Conservation (phyloP, 2,329 filamentous ascomycete species). For the Phialophora tarda region DNA sequence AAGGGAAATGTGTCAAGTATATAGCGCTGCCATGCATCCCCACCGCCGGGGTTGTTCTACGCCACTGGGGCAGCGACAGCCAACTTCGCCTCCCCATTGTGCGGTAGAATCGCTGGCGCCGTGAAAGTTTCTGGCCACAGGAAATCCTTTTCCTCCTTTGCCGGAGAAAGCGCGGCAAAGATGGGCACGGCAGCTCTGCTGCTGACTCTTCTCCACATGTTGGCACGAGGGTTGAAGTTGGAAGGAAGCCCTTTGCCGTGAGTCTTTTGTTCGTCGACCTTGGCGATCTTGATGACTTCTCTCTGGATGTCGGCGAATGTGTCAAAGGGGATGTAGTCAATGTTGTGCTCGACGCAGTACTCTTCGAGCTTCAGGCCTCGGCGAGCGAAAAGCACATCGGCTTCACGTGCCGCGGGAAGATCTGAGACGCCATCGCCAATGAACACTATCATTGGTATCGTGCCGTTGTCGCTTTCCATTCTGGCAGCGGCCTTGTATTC, state of each 20-base stretch:
- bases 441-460: slow-evolving; percentile 70
- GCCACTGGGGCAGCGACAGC: slow-evolving; percentile 33
- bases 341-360: slow-evolving; percentile 67
- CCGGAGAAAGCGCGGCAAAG: slow-evolving; percentile 59
- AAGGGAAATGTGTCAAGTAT: not conserved
- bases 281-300: slow-evolving; percentile 63
- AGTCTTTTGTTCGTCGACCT: slow-evolving; percentile 66
- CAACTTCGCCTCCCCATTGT: slow-evolving; percentile 14
- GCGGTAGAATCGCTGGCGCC: slow-evolving; percentile 47
- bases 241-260: slow-evolving; percentile 64
- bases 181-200: slow-evolving; percentile 61
- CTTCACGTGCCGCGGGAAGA: slow-evolving; percentile 68
- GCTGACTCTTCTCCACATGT: slow-evolving; percentile 69
- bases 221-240: slow-evolving; percentile 70
- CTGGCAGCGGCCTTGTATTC: slow-evolving; percentile 64
- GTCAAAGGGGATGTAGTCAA: slow-evolving; percentile 67
- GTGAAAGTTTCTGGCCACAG: slow-evolving; percentile 67
- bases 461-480: slow-evolving; percentile 62
- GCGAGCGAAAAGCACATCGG: slow-evolving; percentile 71
- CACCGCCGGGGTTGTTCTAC: not conserved
- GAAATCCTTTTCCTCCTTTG: slow-evolving; percentile 66
- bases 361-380: slow-evolving; percentile 69
- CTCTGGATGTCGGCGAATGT: slow-evolving; percentile 69
- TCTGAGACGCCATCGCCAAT: slow-evolving; percentile 74
- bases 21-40: too few relatives aligned